Evolutionary conservation across 805 yeast species (phyloP).

Genomic region (Zygosaccharomyces lentus): DNA sequence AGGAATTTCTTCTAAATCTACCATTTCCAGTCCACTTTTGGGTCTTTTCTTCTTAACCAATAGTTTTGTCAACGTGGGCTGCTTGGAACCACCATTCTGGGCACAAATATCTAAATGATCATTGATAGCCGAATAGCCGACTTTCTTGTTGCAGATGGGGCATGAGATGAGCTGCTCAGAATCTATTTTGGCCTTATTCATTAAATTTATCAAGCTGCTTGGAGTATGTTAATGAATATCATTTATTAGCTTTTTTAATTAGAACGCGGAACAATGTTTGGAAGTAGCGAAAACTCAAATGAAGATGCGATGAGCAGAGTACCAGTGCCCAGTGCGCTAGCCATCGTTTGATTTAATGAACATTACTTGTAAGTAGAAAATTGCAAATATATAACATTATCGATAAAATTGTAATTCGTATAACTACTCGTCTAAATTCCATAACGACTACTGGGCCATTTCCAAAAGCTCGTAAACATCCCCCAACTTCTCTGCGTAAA

Average conservation of each 20-base stretch:
- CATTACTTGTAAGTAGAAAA: no score
- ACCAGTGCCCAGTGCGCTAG: no score
- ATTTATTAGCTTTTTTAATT: neutral
- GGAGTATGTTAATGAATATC: neutral
- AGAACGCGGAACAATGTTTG: neutral
- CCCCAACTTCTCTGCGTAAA: slow-evolving; percentile 68
- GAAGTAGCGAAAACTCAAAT: no score
- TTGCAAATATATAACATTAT: neutral
- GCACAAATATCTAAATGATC: slow-evolving; percentile 32
- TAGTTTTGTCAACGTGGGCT: slow-evolving; percentile 20
- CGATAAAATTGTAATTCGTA: neutral
- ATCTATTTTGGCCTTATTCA: slow-evolving; percentile 7
- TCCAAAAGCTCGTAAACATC: slow-evolving; percentile 52
- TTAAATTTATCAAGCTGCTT: neutral
- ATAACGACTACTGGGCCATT: neutral
- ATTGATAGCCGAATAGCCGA: slow-evolving; percentile 27
- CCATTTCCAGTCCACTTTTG: neutral
- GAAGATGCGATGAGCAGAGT: neutral
- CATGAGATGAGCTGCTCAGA: slow-evolving; percentile 29
- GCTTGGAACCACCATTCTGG: slow-evolving; percentile 9
- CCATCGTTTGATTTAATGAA: no score
- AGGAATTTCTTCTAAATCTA: neutral
- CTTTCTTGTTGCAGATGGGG: slow-evolving; percentile 30
- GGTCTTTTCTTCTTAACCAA: slow-evolving; percentile 8
- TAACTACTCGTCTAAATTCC: neutral